These are phyloP conservation scores for Tetraselmis striata DNA, from an alignment of 139 green algal species.

Conservation along the genomic window DNA sequence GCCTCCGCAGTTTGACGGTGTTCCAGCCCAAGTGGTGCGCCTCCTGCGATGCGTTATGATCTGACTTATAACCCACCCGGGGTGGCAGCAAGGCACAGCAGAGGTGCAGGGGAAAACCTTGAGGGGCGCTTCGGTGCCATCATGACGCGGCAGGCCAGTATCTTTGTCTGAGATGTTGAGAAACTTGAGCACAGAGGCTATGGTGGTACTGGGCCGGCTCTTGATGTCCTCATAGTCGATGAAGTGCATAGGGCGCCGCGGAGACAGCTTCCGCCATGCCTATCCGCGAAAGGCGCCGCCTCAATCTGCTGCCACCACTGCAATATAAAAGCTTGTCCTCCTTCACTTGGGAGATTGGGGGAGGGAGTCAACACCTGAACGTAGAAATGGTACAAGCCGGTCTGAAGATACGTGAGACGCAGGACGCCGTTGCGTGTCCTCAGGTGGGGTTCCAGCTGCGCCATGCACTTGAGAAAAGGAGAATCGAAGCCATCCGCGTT, in stretches of 20 bases:
- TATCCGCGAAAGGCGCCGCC: neutral
- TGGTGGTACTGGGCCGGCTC: neutral
- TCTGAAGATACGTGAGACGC: neutral
- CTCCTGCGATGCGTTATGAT: neutral
- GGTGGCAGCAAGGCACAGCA: neutral
- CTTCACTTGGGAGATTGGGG: neutral
- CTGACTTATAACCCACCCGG: neutral
- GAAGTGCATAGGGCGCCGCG: neutral
- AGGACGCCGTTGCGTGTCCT: neutral
- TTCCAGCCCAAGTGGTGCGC: neutral
- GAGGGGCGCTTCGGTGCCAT: neutral
- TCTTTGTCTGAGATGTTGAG: neutral
- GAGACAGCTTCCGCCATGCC: neutral
- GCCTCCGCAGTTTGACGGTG: neutral
- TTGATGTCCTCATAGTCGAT: neutral
- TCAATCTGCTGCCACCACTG: neutral
- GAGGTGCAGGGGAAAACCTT: neutral
- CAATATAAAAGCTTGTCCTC: too few species aligned
- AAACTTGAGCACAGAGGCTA: neutral
- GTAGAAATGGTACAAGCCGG: neutral
- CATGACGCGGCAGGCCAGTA: neutral
- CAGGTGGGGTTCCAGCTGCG: neutral
- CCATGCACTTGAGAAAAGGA: neutral
- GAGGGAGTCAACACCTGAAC: neutral
- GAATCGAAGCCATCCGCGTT: neutral